Percentiles rank a stretch among this genome's conserved stretches.
Conservation (phyloP, 2,329 filamentous ascomycete species). For the Fusarium tricinctum region DNA sequence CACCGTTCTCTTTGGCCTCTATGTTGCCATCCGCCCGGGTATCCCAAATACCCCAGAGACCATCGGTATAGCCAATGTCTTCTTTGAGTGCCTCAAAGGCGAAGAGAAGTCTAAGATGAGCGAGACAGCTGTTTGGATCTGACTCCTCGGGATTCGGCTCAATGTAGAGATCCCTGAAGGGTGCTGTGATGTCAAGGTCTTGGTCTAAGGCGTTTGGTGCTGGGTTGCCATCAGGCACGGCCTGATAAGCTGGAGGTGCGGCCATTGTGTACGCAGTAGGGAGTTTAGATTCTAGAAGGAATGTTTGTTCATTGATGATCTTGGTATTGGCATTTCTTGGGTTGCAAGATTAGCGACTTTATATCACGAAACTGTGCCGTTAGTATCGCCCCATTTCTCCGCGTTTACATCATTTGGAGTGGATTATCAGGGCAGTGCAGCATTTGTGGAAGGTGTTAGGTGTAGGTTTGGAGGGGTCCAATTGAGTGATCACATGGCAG, state of each 20-base stretch:
- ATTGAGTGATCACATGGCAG: slow-evolving; percentile 9
- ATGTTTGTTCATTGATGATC: neutral
- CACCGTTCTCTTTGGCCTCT: slow-evolving; percentile 20
- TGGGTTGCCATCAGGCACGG: neutral
- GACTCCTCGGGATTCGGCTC: slow-evolving; percentile 20
- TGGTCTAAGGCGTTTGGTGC: neutral
- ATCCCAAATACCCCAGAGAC: slow-evolving; percentile 71
- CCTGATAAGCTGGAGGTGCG: slow-evolving; percentile 35
- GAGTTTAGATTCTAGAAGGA: neutral
- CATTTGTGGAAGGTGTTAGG: neutral
- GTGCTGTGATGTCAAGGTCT: slow-evolving; percentile 19
- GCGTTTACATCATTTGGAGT: neutral
- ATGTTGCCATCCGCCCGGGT: slow-evolving; percentile 50
- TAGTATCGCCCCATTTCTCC: neutral
- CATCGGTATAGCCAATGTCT: slow-evolving; percentile 69
- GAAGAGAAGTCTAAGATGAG: slow-evolving; percentile 76
- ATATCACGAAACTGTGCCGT: slow-evolving; percentile 22
- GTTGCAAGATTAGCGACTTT: slow-evolving; percentile 1
- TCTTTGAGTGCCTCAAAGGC: slow-evolving; percentile 74
- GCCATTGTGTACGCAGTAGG: slow-evolving; percentile 8
- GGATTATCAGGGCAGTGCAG: slow-evolving; percentile 18
- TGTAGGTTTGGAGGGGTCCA: neutral
- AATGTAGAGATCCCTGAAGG: slow-evolving; percentile 38
- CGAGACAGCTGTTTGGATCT: slow-evolving; percentile 41
- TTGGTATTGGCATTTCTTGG: neutral